Base-by-base conservation (phyloP, 2,329 filamentous ascomycete species). In the Cladophialophora carrionii region DNA sequence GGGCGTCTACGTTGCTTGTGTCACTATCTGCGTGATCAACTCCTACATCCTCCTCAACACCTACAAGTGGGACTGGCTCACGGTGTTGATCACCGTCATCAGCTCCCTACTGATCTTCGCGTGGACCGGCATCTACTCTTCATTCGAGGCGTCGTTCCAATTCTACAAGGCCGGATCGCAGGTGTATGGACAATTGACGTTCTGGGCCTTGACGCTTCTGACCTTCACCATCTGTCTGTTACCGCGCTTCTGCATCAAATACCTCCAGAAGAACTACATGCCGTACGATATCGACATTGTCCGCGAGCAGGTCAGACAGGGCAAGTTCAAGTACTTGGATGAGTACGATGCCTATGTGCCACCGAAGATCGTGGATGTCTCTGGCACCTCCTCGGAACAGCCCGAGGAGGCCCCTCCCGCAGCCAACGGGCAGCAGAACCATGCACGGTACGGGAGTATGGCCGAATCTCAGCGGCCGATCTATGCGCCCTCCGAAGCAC, bases 31-130 rank as follows among this genome's bases (percentile, higher is more conserved):
- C 71, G 89, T 91, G 48, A 96, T 96, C 82, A 99, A 99, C 78
- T 81, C 89, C 65, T 99, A 98, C 80, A 91, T 99, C 71, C 82
- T 99, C 70, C 88, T 98, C 80, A 99, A 99, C 79, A 96, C 91
- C 0, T 98, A 96, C 78, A 87, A 94, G 66, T 99, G 95, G 95
- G 95, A 99, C 77, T 99, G 94, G 94, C 83, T 99, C 73, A 96
- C 96, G 79, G 78, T 93, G 24, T 81, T 96, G 65, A 89, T 97
- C 68, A 89, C 96, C 58, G 79, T 79, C 26, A 85, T 98, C 76
- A 96, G 92, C 78, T 90, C 90, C 68, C 76, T 98, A 32, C 86
- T 97, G 72, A 87, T 98, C 74, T 99, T 92, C 83, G 90, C 96
- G 80, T 98, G 95, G 92, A 97, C 95, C 5, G 95, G 92, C 32